Conservation (phyloP, 441 rosid species). For the Pelargonium citronellum region DNA sequence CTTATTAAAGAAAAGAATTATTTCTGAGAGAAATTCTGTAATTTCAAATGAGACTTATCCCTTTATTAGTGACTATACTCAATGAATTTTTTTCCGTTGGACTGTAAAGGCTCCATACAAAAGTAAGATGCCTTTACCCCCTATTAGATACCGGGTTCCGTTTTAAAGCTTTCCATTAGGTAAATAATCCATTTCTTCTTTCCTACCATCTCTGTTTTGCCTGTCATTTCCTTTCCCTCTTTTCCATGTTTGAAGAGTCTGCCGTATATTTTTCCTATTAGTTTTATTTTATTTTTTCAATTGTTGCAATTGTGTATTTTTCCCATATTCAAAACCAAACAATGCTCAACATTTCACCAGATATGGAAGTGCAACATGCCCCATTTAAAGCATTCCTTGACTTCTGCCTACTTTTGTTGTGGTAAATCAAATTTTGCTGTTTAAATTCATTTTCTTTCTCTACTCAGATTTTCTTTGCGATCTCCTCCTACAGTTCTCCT, state of each 20-base stretch:
- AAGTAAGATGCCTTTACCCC: conserved; percentile 9
- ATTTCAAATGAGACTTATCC: conserved; percentile 19
- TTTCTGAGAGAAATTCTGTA: conserved; percentile 25
- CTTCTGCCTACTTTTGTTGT: conserved; percentile 18
- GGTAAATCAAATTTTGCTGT: conserved; percentile 13
- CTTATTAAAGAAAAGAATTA: conserved; percentile 28
- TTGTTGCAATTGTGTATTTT: conserved; percentile 11
- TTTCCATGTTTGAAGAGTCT: conserved; percentile 17
- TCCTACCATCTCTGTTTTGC: conserved; percentile 20
- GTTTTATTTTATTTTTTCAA: conserved; percentile 7
- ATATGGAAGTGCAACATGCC: conserved; percentile 14
- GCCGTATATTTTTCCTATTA: conserved; percentile 18
- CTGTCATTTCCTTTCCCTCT: conserved; percentile 10
- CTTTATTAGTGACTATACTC: conserved; percentile 18
- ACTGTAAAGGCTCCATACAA: conserved; percentile 11
- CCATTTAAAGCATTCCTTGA: conserved; percentile 10
- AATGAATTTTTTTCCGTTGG: conserved; percentile 15
- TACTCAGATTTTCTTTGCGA: background rate
- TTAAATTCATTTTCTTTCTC: conserved; percentile 19
- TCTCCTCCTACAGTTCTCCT: conserved; percentile 14
- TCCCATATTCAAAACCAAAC: conserved; percentile 3
- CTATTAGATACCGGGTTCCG: conserved; percentile 14
- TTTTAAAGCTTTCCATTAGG: conserved; percentile 16
- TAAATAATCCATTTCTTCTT: conserved; percentile 12
- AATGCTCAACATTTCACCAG: conserved; percentile 13